phyloP scores from a whole-genome alignment of 768 basidiomycete species.

The Gyrodon lividus region DNA sequence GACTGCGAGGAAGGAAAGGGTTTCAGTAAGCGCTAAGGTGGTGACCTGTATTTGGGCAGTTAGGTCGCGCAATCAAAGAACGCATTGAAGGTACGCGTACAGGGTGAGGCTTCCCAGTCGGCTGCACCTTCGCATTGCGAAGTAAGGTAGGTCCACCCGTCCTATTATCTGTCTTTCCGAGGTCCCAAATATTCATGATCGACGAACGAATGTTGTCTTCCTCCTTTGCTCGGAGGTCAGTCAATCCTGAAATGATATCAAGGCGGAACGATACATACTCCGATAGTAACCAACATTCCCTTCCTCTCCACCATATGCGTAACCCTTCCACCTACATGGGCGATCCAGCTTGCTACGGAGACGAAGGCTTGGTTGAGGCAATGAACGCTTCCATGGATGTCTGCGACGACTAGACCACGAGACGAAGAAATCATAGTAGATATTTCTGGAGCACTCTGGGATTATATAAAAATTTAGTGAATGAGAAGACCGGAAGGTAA shows the following conservation, averaged over 20 bases:
- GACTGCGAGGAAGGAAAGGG: slow-evolving; percentile 82
- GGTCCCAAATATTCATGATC: slow-evolving; percentile 86
- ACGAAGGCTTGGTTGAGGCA: slow-evolving; percentile 75
- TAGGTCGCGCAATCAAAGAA: neutral
- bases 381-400: slow-evolving; percentile 83
- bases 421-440: slow-evolving; percentile 65
- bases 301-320: slow-evolving; percentile 84
- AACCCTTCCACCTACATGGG: slow-evolving; percentile 75
- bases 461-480: slow-evolving; percentile 1
- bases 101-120: slow-evolving; percentile 75
- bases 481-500: slow-evolving; percentile 1
- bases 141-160: slow-evolving; percentile 60
- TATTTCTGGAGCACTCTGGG: slow-evolving; percentile 66
- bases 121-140: slow-evolving; percentile 75
- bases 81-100: slow-evolving; percentile 36
- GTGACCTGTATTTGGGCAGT: slow-evolving; percentile 51
- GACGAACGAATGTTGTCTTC: slow-evolving; percentile 67
- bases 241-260: slow-evolving; percentile 8
- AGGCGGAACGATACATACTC: slow-evolving; percentile 50
- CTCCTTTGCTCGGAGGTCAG: slow-evolving; percentile 50
- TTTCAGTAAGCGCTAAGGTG: slow-evolving; percentile 73
- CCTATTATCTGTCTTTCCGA: slow-evolving; percentile 68
- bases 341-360: slow-evolving; percentile 70
- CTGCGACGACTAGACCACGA: slow-evolving; percentile 72
- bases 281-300: slow-evolving; percentile 84